phyloP scores from a whole-genome alignment of 306 rosid genomes.

The Amphicarpaea edgeworthii region DNA sequence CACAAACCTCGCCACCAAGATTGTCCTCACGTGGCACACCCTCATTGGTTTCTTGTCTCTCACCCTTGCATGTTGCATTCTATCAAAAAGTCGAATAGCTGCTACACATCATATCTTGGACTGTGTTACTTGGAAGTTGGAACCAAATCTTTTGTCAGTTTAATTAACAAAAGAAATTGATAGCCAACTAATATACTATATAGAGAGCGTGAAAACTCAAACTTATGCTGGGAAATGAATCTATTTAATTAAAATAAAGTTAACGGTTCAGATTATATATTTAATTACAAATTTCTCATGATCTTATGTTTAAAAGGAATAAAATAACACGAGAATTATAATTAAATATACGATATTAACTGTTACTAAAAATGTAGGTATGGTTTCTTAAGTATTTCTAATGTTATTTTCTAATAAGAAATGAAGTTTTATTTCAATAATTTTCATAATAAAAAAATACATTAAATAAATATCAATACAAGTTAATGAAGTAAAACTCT shows the following conservation, averaged over 20 bases:
- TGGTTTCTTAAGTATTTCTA: no score
- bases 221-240: not conserved
- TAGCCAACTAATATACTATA: not conserved
- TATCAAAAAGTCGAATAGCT: constrained; percentile 3
- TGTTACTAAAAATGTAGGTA: not conserved
- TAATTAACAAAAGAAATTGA: not conserved
- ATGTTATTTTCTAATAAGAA: no score
- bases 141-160: not conserved
- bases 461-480: no score
- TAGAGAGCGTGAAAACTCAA: not conserved
- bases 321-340: not conserved
- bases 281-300: not conserved
- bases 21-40: not conserved
- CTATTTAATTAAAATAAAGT: not conserved
- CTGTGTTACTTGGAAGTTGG: not conserved
- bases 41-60: constrained; percentile 4
- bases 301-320: not conserved
- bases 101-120: not conserved
- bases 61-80: not conserved
- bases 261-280: not conserved
- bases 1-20: not conserved
- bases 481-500: no score
- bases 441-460: no score
- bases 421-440: no score
- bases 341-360: not conserved